Base-by-base conservation (phyloP, 2,329 filamentous ascomycete genomes). In the Didymosphaeria variabile region DNA sequence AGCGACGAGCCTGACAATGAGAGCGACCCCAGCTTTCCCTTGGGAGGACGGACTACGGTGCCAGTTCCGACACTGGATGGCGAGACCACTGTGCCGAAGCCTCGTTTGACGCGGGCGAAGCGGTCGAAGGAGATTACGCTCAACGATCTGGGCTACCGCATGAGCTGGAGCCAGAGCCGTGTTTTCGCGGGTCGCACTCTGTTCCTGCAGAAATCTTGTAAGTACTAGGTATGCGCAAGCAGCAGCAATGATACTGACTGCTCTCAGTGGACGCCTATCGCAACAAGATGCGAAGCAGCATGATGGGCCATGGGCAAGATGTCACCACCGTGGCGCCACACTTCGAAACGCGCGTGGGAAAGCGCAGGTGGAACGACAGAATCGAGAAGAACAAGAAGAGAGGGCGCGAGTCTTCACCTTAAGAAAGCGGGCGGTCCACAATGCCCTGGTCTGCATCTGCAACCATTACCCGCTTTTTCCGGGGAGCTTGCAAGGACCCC, bases 111-210 rank as follows among this genome's bases (percentile, higher is more conserved):
- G 53, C 89, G 87, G 73, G 82, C 84, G 47, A 87, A 88, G 67
- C 88, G 93, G 53, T 87, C 85, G 53, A 95, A 92, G 81, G 94
- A 98, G 76, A 89, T 95, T n/a, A 88, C 92, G 52, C 82, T 98
- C 63, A 98, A 98, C 75, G 94, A 98, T 74, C 82, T 98, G 49
- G 94, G 93, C 2, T 97, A 96, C 77, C 88, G 94, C 50, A 96
- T 99, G 91, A 94, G 92, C 52, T 99, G 95, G 94, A 90, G 94
- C 57, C 94, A 98, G 81, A 95, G 93, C 77, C 86, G 94, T 72
- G 92, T 94, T 12, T 97, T 98, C 82, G 90, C 93, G 1, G 91
- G 91, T 13, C 87, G 93, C 69, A 93, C 90, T 44, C 84, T 97
- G 51, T 97, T 97, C 78, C 82, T 97, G 71, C 94, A 97, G 79